Evolutionary conservation across 108 stramenopile species (phyloP), one percentile per base, ranked within the genome.

Genomic region (Cyclostephanos invisitatus): DNA sequence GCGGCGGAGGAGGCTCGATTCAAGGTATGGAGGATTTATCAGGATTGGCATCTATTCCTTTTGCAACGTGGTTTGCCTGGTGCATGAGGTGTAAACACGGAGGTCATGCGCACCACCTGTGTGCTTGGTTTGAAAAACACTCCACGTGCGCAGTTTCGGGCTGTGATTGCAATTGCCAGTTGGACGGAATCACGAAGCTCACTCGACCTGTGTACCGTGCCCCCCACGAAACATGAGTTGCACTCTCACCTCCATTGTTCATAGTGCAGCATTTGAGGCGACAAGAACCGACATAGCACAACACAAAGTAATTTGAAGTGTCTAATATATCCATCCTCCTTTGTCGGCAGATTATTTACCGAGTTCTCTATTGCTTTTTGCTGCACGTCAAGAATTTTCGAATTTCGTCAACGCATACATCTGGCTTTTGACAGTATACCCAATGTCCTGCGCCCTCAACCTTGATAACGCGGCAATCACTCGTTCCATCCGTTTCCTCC

Each of bases 61-160:
- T 95, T 72, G 89, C 86, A 5, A 91, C 91, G 70, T 91, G 92
- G 93, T 96, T 91, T 58, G 91, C 90, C 0, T 97, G 96, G 96
- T 97, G 96, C 68, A 90, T 92, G 88, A 70, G 80, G 53, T 54
- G 53, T 20, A 27, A 27, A 54, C 25, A 54, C 62, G 85, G 85
- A 22, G 89, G 92, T 17, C 90, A 92, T 66, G 90, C 93, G 18
- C 89, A 91, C 66, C 93, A 94, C 68, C 48, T 97, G 36, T 72
- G 88, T 8, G 91, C 86, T 15, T 97, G 96, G 96, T 94, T 95
- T 74, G 81, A 91, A 32, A 88, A 89, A 18, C 92, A 93, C 49
- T 50, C 73, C 59, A 75, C 74, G 2, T 96, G 95, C 61, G 88
- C 92, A 60, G 95, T 96, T 7, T 89, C 89, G 73, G 92, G 90